These are phyloP conservation scores for Fusarium nisikadoi DNA, from an alignment of 2,329 filamentous ascomycete genomes.

Conservation along the genomic window DNA sequence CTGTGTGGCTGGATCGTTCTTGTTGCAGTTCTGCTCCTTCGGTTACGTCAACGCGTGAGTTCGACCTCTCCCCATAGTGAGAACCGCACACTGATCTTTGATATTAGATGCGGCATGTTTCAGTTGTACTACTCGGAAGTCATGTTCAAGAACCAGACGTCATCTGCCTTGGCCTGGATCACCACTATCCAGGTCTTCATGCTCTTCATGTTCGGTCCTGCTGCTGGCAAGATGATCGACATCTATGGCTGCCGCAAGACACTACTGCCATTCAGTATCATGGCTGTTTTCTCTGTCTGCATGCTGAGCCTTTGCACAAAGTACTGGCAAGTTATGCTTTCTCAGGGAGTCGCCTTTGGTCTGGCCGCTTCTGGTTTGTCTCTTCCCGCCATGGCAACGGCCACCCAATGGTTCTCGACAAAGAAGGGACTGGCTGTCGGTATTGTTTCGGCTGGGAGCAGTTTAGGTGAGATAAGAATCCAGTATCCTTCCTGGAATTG, in stretches of 20 bases:
- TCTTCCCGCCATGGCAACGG: neutral
- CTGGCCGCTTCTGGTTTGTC: neutral
- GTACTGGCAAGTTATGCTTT: slow-evolving; percentile 1
- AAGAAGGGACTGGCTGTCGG: neutral
- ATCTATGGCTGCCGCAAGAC: neutral
- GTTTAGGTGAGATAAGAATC: neutral
- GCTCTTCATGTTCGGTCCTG: neutral
- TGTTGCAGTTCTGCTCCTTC: neutral
- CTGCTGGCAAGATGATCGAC: neutral
- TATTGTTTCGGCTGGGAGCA: neutral
- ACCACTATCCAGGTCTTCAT: neutral
- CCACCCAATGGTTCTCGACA: slow-evolving; percentile 1
- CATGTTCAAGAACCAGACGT: neutral
- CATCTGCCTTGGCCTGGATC: neutral
- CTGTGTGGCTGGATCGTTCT: neutral
- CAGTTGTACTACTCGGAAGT: neutral
- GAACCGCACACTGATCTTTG: neutral
- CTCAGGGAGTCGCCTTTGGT: neutral
- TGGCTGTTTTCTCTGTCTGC: neutral
- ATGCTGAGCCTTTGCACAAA: neutral
- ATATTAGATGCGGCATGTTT: slow-evolving; percentile 2
- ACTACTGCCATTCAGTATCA: neutral
- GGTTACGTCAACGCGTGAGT: slow-evolving; percentile 3
- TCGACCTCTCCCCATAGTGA: accelerated
- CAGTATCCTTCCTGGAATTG: neutral